A percentile compares a stretch with the other conserved stretches of the same genome.
phyloP scores from a whole-genome alignment of 2,329 filamentous ascomycete genomes.

The Claviceps capensis region DNA sequence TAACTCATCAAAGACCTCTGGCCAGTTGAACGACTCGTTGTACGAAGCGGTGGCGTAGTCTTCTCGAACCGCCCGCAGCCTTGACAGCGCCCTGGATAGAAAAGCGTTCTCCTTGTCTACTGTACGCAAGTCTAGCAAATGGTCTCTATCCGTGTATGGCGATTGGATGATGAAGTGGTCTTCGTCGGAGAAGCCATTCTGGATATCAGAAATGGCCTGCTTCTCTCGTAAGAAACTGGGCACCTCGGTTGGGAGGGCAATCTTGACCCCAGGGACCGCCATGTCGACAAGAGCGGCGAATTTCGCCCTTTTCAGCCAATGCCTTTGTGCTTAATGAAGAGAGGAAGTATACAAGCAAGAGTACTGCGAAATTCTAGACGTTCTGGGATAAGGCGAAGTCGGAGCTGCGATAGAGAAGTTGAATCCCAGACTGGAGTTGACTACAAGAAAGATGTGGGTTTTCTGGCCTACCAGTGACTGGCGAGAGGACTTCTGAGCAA shows the following conservation, averaged over 20 bases:
- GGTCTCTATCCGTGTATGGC: constrained; percentile 57
- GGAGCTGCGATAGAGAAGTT: not conserved
- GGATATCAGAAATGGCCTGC: constrained; percentile 13
- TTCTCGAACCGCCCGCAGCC: constrained; percentile 44
- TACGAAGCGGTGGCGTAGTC: constrained; percentile 73
- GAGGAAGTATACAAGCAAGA: not conserved
- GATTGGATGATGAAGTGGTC: constrained; percentile 46
- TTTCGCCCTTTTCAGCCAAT: not conserved
- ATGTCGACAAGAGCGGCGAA: constrained; percentile 10
- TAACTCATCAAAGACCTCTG: constrained; percentile 44
- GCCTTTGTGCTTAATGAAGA: not conserved
- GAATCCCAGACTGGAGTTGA: not conserved
- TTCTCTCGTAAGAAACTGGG: constrained; percentile 14
- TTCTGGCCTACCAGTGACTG: not conserved
- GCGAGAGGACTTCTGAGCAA: not conserved
- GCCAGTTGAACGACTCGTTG: constrained; percentile 64
- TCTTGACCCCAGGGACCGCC: constrained; percentile 15
- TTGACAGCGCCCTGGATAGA: constrained; percentile 56
- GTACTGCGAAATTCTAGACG: not conserved
- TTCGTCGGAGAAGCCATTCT: constrained; percentile 10
- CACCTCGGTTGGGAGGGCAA: constrained; percentile 11
- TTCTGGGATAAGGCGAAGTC: not conserved
- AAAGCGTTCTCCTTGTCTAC: constrained; percentile 53
- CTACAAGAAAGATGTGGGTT: not conserved
- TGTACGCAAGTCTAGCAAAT: constrained; percentile 58